phyloP scores from a whole-genome alignment of 306 rosid genomes.

The Neltuma alba region DNA sequence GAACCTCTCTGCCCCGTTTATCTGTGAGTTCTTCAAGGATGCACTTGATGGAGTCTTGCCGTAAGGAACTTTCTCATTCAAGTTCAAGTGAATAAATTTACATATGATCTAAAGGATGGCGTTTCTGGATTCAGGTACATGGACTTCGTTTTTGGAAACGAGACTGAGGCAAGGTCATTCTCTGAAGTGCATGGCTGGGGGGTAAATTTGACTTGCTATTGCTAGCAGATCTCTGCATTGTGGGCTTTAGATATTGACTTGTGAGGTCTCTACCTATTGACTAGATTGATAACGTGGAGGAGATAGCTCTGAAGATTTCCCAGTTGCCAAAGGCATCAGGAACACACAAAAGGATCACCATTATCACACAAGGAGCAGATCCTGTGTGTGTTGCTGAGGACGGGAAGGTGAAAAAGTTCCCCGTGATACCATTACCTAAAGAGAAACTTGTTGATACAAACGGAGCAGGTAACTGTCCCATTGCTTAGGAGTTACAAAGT shows the following conservation, averaged over 20 bases:
- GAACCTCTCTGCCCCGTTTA: conserved; percentile 98
- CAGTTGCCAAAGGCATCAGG: conserved; percentile 85
- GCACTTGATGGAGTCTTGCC: conserved; percentile 71
- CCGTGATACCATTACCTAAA: conserved; percentile 71
- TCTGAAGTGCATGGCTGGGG: conserved; percentile 90
- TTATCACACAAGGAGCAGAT: conserved; percentile 93
- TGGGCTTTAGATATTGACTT: conserved; percentile 22
- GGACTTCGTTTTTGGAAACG: conserved; percentile 92
- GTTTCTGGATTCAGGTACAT: conserved; percentile 56
- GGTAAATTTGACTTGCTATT: conserved; percentile 51
- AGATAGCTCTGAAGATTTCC: conserved; percentile 86
- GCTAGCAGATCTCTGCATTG: conserved; percentile 20
- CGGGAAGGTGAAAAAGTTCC: conserved; percentile 72
- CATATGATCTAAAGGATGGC: conserved; percentile 21
- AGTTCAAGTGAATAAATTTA: conserved; percentile 1
- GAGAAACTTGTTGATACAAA: conserved; percentile 94
- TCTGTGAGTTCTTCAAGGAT: conserved; percentile 91
- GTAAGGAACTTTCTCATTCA: conserved; percentile 48
- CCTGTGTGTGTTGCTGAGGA: conserved; percentile 95
- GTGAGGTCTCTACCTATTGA: conserved; percentile 31
- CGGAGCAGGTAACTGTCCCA: conserved; percentile 73
- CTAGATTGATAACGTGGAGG: conserved; percentile 84
- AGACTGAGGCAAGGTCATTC: conserved; percentile 91
- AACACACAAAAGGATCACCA: conserved; percentile 82
- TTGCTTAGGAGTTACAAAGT: not conserved